Conservation (phyloP, 2,329 filamentous ascomycete species). For the Ilyonectria sp. region DNA sequence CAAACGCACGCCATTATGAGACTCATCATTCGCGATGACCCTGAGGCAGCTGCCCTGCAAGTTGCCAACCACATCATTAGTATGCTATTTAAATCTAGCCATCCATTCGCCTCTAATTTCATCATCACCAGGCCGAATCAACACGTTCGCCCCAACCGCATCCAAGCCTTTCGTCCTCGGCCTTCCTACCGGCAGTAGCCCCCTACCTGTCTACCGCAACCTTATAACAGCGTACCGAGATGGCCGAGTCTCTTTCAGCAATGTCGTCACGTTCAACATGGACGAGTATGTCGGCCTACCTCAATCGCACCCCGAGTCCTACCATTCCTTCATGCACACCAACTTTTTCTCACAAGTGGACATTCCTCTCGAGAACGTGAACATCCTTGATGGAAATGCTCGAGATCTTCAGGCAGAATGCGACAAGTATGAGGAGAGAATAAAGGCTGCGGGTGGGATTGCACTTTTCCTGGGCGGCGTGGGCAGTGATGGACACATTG, state of each 20-base stretch:
- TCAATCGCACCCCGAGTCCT: conserved; percentile 81
- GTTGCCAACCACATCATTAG: neutral
- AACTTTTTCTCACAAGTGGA: conserved; percentile 84
- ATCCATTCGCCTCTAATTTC: neutral
- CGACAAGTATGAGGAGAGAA: conserved; percentile 80
- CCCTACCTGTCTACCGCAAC: conserved; percentile 54
- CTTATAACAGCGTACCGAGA: conserved; percentile 4
- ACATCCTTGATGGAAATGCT: conserved; percentile 83
- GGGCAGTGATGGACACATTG: conserved; percentile 84
- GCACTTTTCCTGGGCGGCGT: conserved; percentile 85
- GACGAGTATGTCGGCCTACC: conserved; percentile 84
- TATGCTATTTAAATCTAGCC: neutral
- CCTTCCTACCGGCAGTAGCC: conserved; percentile 44
- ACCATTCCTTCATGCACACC: conserved; percentile 88
- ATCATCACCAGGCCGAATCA: conserved; percentile 54
- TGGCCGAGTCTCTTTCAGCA: conserved; percentile 41
- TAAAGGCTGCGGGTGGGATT: conserved; percentile 78
- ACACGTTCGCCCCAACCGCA: conserved; percentile 37
- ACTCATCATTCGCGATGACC: neutral
- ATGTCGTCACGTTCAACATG: conserved; percentile 88
- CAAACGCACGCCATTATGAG: neutral
- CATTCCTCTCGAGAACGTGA: conserved; percentile 77
- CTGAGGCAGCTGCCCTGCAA: neutral
- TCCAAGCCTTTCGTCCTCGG: conserved; percentile 43
- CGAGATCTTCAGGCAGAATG: conserved; percentile 79